These are phyloP conservation scores for Casuarina glauca DNA, from an alignment of 306 rosid genomes.

Conservation along the genomic window DNA sequence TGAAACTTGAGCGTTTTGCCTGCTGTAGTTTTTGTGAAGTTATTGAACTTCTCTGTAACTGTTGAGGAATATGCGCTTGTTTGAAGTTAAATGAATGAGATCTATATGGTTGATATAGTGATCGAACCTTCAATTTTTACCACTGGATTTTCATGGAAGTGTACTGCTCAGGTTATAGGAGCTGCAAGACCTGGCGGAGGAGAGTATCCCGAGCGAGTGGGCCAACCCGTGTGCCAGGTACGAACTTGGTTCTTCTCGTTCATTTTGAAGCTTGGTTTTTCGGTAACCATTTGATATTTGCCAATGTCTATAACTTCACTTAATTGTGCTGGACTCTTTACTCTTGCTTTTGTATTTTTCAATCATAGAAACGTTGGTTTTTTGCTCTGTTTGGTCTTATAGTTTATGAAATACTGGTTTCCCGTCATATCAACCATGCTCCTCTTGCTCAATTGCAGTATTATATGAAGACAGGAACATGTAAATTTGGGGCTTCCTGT, in stretches of 20 bases:
- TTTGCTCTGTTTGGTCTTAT: slow-evolving; percentile 30
- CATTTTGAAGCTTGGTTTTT: slow-evolving; percentile 22
- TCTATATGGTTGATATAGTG: slow-evolving; percentile 30
- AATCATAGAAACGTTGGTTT: slow-evolving; percentile 12
- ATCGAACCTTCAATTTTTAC: slow-evolving; percentile 23
- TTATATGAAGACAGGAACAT: slow-evolving; percentile 72
- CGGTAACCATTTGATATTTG: slow-evolving; percentile 28
- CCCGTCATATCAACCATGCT: slow-evolving; percentile 31
- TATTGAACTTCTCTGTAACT: slow-evolving; percentile 14
- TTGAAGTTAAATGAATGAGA: slow-evolving; percentile 23
- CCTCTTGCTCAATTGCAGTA: slow-evolving; percentile 55
- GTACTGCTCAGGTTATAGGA: slow-evolving; percentile 64
- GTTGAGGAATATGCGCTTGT: slow-evolving; percentile 9
- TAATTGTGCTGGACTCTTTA: slow-evolving; percentile 11
- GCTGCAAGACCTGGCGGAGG: slow-evolving; percentile 66
- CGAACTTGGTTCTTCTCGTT: slow-evolving; percentile 31
- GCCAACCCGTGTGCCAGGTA: slow-evolving; percentile 98
- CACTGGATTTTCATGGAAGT: slow-evolving; percentile 31
- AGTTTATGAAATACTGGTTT: slow-evolving; percentile 3
- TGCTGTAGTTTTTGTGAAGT: slow-evolving; percentile 22
- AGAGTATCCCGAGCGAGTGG: slow-evolving; percentile 85
- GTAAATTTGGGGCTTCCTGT: slow-evolving; percentile 87
- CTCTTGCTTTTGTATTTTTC: neutral
- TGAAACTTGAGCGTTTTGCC: slow-evolving; percentile 10
- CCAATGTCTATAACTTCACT: slow-evolving; percentile 15